Evolutionary conservation across 768 basidiomycete genomes (phyloP).

Genomic region (Rhizopogon vesiculosus): DNA sequence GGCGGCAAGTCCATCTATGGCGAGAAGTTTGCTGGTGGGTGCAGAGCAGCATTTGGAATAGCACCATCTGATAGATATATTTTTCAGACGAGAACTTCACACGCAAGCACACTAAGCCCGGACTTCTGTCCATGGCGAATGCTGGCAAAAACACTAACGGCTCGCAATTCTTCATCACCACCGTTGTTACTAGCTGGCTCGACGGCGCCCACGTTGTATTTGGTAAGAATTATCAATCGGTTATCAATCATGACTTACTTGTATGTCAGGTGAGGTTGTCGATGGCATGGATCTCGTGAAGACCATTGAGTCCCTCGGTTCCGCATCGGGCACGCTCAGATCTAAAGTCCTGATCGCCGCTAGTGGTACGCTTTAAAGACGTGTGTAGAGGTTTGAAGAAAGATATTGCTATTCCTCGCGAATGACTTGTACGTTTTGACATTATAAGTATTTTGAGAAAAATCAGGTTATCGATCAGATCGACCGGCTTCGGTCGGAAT

Average conservation of each 20-base stretch:
- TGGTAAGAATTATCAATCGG: constrained; percentile 38
- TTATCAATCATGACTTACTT: not conserved
- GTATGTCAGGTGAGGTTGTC: constrained; percentile 52
- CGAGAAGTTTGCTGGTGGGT: constrained; percentile 55
- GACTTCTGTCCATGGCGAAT: constrained; percentile 78
- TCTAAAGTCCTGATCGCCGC: constrained; percentile 45
- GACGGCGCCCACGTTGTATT: constrained; percentile 87
- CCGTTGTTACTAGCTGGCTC: constrained; percentile 71
- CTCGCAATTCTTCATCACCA: constrained; percentile 91
- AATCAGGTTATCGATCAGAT: not conserved
- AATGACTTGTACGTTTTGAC: constrained; percentile 3
- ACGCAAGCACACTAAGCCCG: constrained; percentile 66
- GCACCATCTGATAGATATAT: constrained; percentile 11
- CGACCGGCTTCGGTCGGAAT: not conserved
- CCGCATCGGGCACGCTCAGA: constrained; percentile 34
- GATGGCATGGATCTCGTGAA: constrained; percentile 56
- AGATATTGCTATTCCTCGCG: constrained; percentile 1
- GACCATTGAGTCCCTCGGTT: constrained; percentile 37
- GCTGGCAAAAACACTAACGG: constrained; percentile 82
- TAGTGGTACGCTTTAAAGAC: constrained; percentile 39
- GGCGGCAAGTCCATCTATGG: constrained; percentile 83
- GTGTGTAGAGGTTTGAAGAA: not conserved
- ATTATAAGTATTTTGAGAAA: not conserved
- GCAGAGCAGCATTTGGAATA: not conserved
- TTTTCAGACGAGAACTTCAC: constrained; percentile 80